Evolutionary conservation across 1,284 basidiomycete species (phyloP), one percentile per base, ranked within the genome.

Genomic region (Dichomitus squalens): DNA sequence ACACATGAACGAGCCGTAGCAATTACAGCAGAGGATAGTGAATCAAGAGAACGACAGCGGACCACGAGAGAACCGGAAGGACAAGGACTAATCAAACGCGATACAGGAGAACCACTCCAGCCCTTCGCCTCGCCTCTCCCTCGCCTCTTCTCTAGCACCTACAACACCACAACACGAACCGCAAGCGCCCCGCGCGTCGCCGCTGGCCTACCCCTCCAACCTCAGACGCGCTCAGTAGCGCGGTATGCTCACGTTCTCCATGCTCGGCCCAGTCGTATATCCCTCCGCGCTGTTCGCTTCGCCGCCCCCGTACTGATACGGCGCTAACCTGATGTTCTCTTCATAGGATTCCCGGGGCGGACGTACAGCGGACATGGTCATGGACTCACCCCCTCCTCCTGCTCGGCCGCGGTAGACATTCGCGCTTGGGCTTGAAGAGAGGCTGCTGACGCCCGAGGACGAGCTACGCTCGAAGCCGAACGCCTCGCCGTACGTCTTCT

Each of bases 401-500:
- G 35, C 21, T 7, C 12, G 23, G 33, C 23, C 43, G 3, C n/a
- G 31, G 21, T 40, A 40, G 20, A 27, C 38, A 18, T 40, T 25
- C 11, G 40, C 52, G 48, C 34, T 27, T 18, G 29, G 49, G 48
- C 9, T 38, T 48, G 20, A 52, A n/a, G 52, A 65, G 66, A 41
- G 49, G 21, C 21, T 27, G 34, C 34, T 25, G 33, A 49, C 34
- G 48, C 48, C 34, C 38, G 38, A 36, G 56, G 57, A 39, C 57
- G 61, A 34, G 54, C 44, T 47, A 27, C 44, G 53, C 18, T 53
- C 68, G 29, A 84, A 65, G 27, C 83, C 78, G 60, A 87, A 87
- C 36, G 84, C 84, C 64, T 80, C 69, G 23, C 73, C 81, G 52
- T 86, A 80, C 66, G 76, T 67, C 65, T 68, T 64, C 57, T 73